Percentiles rank a stretch among this genome's conserved stretches.
Evolutionary conservation across 768 basidiomycete genomes (phyloP).

Genomic region (Amanita fuliginea): DNA sequence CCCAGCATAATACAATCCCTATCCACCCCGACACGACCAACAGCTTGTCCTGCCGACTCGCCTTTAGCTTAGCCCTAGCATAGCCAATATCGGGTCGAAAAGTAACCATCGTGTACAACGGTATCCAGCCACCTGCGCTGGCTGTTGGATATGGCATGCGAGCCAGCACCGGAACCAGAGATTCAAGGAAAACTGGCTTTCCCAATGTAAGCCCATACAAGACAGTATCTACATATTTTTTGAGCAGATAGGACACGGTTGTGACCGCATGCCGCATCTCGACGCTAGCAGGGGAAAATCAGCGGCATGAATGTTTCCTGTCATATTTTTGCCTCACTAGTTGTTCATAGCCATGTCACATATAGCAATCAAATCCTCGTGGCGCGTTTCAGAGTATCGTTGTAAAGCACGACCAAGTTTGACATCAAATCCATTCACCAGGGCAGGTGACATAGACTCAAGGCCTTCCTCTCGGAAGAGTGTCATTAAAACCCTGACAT

Average conservation of each 20-base stretch:
- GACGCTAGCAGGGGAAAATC: slow-evolving; percentile 38
- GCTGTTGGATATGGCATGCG: slow-evolving; percentile 46
- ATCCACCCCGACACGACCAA: slow-evolving; percentile 41
- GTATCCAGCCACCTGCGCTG: slow-evolving; percentile 72
- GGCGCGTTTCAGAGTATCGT: slow-evolving; percentile 71
- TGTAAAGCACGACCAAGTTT: slow-evolving; percentile 55
- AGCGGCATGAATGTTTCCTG: slow-evolving; percentile 10
- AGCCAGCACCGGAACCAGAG: slow-evolving; percentile 35
- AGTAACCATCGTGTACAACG: slow-evolving; percentile 95
- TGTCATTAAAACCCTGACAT: slow-evolving; percentile 80
- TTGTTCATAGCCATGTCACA: slow-evolving; percentile 91
- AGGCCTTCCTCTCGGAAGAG: slow-evolving; percentile 60
- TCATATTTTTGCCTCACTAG: slow-evolving; percentile 54
- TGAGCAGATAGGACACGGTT: slow-evolving; percentile 67
- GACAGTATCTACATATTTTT: slow-evolving; percentile 69
- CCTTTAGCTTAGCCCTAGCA: slow-evolving; percentile 62
- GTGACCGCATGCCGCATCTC: slow-evolving; percentile 94
- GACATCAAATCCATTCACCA: slow-evolving; percentile 40
- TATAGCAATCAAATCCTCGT: slow-evolving; percentile 86
- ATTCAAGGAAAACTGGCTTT: slow-evolving; percentile 32
- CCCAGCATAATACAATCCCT: slow-evolving; percentile 32
- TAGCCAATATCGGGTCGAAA: slow-evolving; percentile 96
- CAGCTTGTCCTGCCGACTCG: slow-evolving; percentile 55
- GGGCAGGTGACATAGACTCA: too few species aligned
- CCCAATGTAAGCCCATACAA: slow-evolving; percentile 51